These are phyloP conservation scores for Alternaria metachromatica DNA, from an alignment of 2,329 filamentous ascomycete species.

Conservation along the genomic window DNA sequence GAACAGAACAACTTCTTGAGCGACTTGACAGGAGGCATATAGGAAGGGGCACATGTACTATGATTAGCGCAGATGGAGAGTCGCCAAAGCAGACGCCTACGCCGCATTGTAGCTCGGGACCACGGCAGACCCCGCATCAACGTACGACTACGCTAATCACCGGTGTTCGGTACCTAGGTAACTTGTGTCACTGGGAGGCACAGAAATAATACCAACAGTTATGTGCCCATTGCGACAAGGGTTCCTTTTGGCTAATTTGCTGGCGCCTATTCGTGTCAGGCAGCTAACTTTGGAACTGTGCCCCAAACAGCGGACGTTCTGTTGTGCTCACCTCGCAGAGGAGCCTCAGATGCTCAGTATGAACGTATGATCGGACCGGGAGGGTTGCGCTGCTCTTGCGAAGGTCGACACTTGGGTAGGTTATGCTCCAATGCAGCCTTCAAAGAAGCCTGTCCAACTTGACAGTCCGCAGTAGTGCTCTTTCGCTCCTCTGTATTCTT, in stretches of 20 bases:
- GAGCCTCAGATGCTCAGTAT: background rate
- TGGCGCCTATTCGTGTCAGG: background rate
- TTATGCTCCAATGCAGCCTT: background rate
- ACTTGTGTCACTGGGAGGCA: background rate
- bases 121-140: background rate
- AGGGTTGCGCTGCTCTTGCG: background rate
- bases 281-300: background rate
- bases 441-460: background rate
- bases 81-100: background rate
- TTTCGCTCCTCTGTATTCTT: background rate
- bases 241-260: background rate
- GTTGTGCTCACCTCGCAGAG: background rate
- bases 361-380: background rate
- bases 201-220: background rate
- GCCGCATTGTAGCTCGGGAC: background rate
- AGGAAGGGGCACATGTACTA: background rate
- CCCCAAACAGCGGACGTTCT: background rate
- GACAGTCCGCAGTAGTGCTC: background rate
- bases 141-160: background rate
- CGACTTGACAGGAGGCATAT: too few relatives aligned
- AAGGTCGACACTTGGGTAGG: constrained; percentile 5
- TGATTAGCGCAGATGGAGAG: background rate
- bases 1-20: background rate
- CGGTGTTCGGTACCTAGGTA: background rate
- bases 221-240: background rate